Evolutionary conservation across 129 eudicot genomes (phyloP).

Genomic region (Centrapalus pauciflorus): DNA sequence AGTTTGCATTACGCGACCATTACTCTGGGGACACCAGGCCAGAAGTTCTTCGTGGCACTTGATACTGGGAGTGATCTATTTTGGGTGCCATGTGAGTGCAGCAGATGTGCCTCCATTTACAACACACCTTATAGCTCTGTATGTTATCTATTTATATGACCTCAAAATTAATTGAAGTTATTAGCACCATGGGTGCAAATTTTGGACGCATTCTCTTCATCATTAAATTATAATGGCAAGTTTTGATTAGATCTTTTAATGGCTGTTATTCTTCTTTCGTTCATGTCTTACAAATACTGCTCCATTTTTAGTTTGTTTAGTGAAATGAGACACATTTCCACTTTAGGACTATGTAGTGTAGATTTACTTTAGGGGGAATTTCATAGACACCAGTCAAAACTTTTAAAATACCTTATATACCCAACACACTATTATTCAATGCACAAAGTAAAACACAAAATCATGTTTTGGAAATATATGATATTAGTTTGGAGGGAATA

Average conservation of each 20-base stretch:
- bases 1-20: slow-evolving; percentile 85
- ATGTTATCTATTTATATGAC: slow-evolving; percentile 20
- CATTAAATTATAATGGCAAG: background rate
- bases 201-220: background rate
- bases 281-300: background rate
- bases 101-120: slow-evolving; percentile 53
- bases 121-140: slow-evolving; percentile 51
- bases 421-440: too few relatives aligned
- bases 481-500: too few relatives aligned
- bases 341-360: background rate
- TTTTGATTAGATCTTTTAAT: background rate
- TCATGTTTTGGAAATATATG: too few relatives aligned
- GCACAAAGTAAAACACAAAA: too few relatives aligned
- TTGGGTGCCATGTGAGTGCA: slow-evolving; percentile 89
- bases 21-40: slow-evolving; percentile 73
- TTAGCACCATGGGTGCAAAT: background rate
- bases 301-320: background rate
- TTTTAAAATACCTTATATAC: too few relatives aligned
- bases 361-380: background rate
- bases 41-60: slow-evolving; percentile 84
- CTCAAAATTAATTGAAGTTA: background rate
- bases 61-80: slow-evolving; percentile 90
- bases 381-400: too few relatives aligned
- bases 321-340: background rate
- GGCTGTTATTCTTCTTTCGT: too few relatives aligned